A percentile compares a stretch with the other conserved stretches of the same genome.
Conservation (phyloP, 1,284 basidiomycete species). For the Leucoagaricus sp. region DNA sequence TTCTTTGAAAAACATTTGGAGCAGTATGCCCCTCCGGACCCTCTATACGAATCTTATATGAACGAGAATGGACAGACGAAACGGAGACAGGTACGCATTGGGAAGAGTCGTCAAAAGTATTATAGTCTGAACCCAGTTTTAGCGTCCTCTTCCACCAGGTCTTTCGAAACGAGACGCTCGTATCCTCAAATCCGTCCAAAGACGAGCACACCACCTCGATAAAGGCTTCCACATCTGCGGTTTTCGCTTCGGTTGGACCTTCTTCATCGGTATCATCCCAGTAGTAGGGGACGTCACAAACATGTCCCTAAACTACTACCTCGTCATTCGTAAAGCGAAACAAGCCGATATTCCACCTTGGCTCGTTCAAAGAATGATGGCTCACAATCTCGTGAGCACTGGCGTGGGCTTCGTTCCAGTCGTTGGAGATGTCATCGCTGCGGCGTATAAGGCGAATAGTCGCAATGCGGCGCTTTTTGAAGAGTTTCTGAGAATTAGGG, state of each 20-base stretch:
- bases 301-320: slow-evolving; percentile 69
- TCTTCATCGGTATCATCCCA: slow-evolving; percentile 80
- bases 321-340: slow-evolving; percentile 78
- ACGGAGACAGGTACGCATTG: slow-evolving; percentile 61
- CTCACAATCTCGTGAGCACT: slow-evolving; percentile 78
- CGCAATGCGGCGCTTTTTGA: slow-evolving; percentile 81
- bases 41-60: slow-evolving; percentile 77
- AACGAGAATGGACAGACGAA: slow-evolving; percentile 68
- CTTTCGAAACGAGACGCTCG: slow-evolving; percentile 78
- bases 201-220: slow-evolving; percentile 88
- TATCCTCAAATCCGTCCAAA: slow-evolving; percentile 74
- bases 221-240: slow-evolving; percentile 87
- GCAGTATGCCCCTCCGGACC: slow-evolving; percentile 73
- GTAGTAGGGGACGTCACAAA: slow-evolving; percentile 70
- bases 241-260: slow-evolving; percentile 86
- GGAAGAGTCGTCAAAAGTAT: not conserved
- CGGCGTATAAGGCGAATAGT: slow-evolving; percentile 84
- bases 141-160: slow-evolving; percentile 79
- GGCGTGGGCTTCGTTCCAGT: slow-evolving; percentile 78
- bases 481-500: slow-evolving; percentile 70
- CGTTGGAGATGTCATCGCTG: slow-evolving; percentile 78
- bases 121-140: slow-evolving; percentile 3
- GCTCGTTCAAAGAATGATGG: slow-evolving; percentile 73
- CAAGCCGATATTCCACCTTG: slow-evolving; percentile 74
- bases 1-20: slow-evolving; percentile 66